Conservation (phyloP, 1,284 basidiomycete genomes). For the Puccinia brachypodii region DNA sequence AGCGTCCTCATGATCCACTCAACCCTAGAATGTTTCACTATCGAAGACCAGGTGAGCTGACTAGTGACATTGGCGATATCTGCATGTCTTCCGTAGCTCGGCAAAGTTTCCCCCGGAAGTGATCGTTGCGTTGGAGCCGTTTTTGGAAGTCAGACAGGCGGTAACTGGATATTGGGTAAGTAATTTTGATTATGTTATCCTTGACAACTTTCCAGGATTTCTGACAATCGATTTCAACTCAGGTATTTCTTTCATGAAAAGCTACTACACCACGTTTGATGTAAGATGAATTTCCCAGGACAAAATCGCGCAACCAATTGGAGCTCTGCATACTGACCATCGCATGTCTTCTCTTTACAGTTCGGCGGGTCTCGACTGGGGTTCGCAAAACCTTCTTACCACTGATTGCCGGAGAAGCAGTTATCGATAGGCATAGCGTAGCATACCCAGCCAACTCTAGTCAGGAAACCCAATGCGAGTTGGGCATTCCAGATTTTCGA, state of each 20-base stretch:
- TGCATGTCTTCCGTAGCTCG: background rate
- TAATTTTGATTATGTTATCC: background rate
- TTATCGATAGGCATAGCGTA: background rate
- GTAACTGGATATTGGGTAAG: slow-evolving; percentile 46
- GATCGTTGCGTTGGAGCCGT: slow-evolving; percentile 46
- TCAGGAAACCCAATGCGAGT: background rate
- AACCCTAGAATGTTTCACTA: background rate
- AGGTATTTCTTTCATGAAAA: slow-evolving; percentile 49
- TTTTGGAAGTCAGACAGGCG: slow-evolving; percentile 45
- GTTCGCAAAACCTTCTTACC: slow-evolving; percentile 23
- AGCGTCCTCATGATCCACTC: background rate
- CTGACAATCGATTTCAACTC: slow-evolving; percentile 4
- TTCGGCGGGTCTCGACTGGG: slow-evolving; percentile 16
- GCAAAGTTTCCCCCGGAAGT: slow-evolving; percentile 47
- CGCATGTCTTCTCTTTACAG: background rate
- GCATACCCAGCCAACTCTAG: background rate
- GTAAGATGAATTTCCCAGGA: background rate
- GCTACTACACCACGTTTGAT: slow-evolving; percentile 47
- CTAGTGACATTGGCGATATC: too few relatives aligned
- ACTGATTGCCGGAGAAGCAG: background rate
- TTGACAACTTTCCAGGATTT: background rate
- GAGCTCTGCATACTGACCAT: background rate
- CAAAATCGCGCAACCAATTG: background rate
- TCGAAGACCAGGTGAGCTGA: background rate
- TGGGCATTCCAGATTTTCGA: background rate